Conservation (phyloP, 371 early-diverging fungal species). For the Mortierella sp. region DNA sequence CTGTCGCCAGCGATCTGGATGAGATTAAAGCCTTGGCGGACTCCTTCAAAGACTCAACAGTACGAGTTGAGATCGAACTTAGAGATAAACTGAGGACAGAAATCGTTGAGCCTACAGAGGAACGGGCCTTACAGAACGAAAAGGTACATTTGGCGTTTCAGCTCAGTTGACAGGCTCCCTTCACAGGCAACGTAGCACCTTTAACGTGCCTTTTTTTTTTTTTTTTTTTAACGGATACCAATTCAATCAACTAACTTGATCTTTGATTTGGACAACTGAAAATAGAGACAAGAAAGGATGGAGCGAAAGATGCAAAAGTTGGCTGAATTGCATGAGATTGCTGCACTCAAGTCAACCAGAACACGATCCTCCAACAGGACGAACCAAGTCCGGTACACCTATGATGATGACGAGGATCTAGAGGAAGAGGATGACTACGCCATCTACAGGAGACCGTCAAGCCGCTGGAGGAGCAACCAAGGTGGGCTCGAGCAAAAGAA, state of each 20-base stretch:
- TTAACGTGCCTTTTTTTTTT: background rate
- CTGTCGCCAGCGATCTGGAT: conserved; percentile 41
- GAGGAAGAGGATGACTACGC: conserved; percentile 47
- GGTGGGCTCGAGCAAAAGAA: background rate
- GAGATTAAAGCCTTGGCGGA: conserved; percentile 28
- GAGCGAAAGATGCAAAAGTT: conserved; percentile 33
- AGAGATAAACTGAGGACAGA: conserved; percentile 23
- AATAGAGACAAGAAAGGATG: conserved; percentile 31
- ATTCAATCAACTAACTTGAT: background rate
- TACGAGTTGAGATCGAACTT: conserved; percentile 29
- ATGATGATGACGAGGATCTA: conserved; percentile 38
- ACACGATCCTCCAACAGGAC: conserved; percentile 42
- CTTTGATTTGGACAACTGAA: background rate
- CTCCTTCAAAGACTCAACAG: conserved; percentile 22
- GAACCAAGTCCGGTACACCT: conserved; percentile 40
- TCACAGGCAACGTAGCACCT: background rate
- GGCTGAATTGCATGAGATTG: conserved; percentile 41
- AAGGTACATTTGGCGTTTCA: conserved; percentile 14
- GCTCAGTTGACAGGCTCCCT: too few relatives aligned
- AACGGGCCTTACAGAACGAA: conserved; percentile 18
- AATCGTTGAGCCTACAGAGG: conserved; percentile 39
- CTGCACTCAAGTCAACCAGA: conserved; percentile 41
- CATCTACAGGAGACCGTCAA: conserved; percentile 19
- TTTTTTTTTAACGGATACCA: conserved; percentile 12
- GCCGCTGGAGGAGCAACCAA: conserved; percentile 15